Conservation (phyloP, 1,284 basidiomycete genomes). For the Leccinum subrobustum region DNA sequence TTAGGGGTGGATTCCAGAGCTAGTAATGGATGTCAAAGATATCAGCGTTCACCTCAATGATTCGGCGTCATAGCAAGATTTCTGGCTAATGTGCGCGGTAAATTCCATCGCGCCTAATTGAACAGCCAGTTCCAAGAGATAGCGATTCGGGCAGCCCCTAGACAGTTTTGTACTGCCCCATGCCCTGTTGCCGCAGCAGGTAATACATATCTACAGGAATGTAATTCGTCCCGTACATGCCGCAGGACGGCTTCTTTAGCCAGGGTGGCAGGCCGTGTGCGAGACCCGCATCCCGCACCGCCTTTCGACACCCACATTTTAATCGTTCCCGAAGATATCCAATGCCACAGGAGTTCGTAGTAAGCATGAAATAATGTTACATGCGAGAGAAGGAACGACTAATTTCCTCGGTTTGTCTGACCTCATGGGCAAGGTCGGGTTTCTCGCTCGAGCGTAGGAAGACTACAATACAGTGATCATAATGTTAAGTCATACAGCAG, state of each 20-base stretch:
- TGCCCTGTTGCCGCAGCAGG: not conserved
- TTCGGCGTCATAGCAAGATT: not conserved
- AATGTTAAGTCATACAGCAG: slow-evolving; percentile 23
- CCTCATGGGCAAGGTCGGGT: not conserved
- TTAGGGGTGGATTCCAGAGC: not conserved
- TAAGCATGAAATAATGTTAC: slow-evolving; percentile 23
- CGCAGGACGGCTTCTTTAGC: slow-evolving; percentile 1
- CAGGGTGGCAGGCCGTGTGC: not conserved
- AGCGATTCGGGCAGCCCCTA: not conserved
- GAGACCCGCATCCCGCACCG: not conserved
- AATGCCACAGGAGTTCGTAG: slow-evolving; percentile 1
- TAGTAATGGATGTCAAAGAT: not conserved
- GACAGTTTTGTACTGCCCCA: slow-evolving; percentile 1
- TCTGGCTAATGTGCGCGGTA: not conserved
- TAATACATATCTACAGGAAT: not conserved
- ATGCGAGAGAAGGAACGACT: slow-evolving; percentile 1
- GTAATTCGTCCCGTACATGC: slow-evolving; percentile 1
- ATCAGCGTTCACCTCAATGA: not conserved
- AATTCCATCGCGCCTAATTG: not conserved
- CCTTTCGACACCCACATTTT: slow-evolving; percentile 8
- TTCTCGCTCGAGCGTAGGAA: not conserved
- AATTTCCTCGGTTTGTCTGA: not conserved
- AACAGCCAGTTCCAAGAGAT: not conserved
- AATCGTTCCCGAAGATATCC: slow-evolving; percentile 9
- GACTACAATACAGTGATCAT: slow-evolving; percentile 23